Percentiles rank a stretch among this genome's conserved stretches.
Conservation (phyloP, 2,329 filamentous ascomycete genomes). For the Fusarium praegraminearum region DNA sequence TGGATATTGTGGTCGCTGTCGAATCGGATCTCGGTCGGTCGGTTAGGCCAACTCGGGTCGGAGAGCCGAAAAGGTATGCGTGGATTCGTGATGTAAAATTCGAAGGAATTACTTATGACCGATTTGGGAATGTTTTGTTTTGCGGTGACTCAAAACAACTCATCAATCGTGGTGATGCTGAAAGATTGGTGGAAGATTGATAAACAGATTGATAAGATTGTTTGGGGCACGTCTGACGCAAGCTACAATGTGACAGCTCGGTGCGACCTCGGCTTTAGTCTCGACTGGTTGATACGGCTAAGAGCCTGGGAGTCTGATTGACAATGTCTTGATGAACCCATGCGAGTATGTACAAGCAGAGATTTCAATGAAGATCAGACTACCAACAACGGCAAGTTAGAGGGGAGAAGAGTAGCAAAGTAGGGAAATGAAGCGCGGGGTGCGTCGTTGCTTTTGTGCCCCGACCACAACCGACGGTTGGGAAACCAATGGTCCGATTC, state of each 20-base stretch:
- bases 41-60: slow-evolving; percentile 41
- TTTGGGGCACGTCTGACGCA: slow-evolving; percentile 17
- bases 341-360: slow-evolving; percentile 15
- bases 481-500: slow-evolving; percentile 52
- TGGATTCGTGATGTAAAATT: not conserved
- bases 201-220: slow-evolving; percentile 42
- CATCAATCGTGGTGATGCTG: slow-evolving; percentile 12
- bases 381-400: slow-evolving; percentile 1
- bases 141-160: slow-evolving; percentile 1
- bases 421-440: slow-evolving; percentile 46
- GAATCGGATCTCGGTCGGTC: slow-evolving; percentile 40
- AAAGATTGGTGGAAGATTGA: slow-evolving; percentile 5
- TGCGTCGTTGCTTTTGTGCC: slow-evolving; percentile 48
- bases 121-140: not conserved
- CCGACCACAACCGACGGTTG: slow-evolving; percentile 43
- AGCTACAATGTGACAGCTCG: slow-evolving; percentile 23
- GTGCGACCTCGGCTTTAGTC: slow-evolving; percentile 37
- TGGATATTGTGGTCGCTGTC: slow-evolving; percentile 32
- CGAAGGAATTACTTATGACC: not conserved
- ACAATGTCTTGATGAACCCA: slow-evolving; percentile 21
- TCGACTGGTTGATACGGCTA: slow-evolving; percentile 30
- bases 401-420: slow-evolving; percentile 27
- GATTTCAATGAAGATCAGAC: slow-evolving; percentile 9
- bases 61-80: slow-evolving; percentile 44
- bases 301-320: slow-evolving; percentile 26